Conservation (phyloP, 2,329 filamentous ascomycete species). For the Furcasterigmium sp. region DNA sequence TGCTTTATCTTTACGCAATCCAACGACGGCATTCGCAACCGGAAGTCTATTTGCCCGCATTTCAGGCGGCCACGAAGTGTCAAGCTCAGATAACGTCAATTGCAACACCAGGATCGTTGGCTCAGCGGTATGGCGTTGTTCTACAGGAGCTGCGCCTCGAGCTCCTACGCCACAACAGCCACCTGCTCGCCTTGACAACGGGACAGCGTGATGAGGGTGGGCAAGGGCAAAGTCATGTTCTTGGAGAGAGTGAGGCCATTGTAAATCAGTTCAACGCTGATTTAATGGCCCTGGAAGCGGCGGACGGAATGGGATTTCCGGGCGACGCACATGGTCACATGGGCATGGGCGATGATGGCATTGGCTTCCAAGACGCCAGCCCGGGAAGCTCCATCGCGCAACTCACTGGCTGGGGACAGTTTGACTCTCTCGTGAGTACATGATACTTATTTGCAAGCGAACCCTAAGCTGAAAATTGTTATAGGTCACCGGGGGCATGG, state of each 20-base stretch:
- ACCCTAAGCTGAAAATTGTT: neutral
- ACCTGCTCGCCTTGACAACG: constrained; percentile 7
- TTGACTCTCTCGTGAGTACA: constrained; percentile 16
- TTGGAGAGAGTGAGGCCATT: neutral
- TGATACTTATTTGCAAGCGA: too few relatives aligned
- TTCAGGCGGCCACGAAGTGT: constrained; percentile 30
- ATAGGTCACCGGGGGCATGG: neutral
- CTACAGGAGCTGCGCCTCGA: constrained; percentile 27
- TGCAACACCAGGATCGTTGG: constrained; percentile 29
- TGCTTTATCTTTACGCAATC: constrained; percentile 38
- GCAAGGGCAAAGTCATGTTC: neutral
- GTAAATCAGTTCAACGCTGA: constrained; percentile 1
- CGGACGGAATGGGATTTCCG: neutral
- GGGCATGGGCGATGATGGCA: neutral
- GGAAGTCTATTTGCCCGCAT: constrained; percentile 20
- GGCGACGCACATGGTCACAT: neutral
- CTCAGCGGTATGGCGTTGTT: constrained; percentile 33
- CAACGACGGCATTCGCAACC: constrained; percentile 22
- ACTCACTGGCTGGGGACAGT: constrained; percentile 18
- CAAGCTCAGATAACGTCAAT: constrained; percentile 30
- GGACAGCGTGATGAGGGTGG: neutral
- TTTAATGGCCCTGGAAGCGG: neutral
- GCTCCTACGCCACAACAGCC: constrained; percentile 16
- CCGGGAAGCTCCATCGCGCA: constrained; percentile 10
- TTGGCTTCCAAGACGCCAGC: constrained; percentile 4